Evolutionary conservation across 441 rosid species (phyloP), one percentile per base, ranked within the genome.

Genomic region (Pelargonium cotyledonis): DNA sequence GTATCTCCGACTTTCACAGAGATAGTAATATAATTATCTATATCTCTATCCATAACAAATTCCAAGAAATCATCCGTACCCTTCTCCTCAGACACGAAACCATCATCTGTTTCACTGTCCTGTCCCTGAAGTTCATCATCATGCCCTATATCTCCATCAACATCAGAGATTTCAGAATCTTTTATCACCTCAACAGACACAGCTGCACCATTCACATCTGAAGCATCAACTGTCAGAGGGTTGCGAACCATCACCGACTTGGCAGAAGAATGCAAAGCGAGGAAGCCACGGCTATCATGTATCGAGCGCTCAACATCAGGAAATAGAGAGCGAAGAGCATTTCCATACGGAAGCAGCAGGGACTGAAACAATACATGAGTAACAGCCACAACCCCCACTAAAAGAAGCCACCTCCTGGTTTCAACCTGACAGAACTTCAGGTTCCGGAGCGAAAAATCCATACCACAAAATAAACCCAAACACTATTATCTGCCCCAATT

Each of bases 271-370:
- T 58, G 72, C 55, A 75, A 16, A 55, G 31, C 8, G 12, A 41
- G 64, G 57, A 73, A 38, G 71, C 73, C 69, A 68, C 61, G 73
- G 46, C 71, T 65, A 47, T 72, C 79, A 43, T 31, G 66, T 9
- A 70, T 35, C 0, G 68, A 49, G 26, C 47, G 76, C 53, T 73
- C 67, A 15, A 38, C 63, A 63, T 69, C 44, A 0, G 91, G 90
- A n/a, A 86, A 77, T 61, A 84, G 76, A 69, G 91, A 91, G 47
- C 74, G 79, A 69, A 88, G 85, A 76, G 94, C 89, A 76, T 76
- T 83, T 63, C 88, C 86, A 60, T 85, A 87, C 0, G 95, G 91
- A 77, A 87, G 88, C 77, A 87, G 77, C 15, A 85, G 72, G 72
- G 82, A 86, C 75, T 87, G 96, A 70, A 92, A 78, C 63, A 83